Evolutionary conservation across 371 early-diverging fungal genomes (phyloP).

Genomic region (Parasitella parasitica): DNA sequence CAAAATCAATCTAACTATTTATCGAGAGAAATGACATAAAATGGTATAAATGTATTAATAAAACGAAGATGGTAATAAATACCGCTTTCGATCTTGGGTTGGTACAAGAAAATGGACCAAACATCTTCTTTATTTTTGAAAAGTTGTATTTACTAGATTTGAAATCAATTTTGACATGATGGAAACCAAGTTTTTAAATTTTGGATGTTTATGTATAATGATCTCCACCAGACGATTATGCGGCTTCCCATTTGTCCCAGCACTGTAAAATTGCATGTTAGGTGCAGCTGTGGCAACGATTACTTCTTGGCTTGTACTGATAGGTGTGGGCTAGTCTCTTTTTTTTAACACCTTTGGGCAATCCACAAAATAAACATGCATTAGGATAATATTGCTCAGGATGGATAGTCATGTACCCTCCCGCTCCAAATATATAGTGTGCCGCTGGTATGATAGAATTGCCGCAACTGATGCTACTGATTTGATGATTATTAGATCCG

Average conservation of each 20-base stretch:
- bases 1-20: background rate
- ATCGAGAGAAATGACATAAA: background rate
- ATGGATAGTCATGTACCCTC: background rate
- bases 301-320: background rate
- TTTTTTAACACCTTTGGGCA: background rate
- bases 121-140: background rate
- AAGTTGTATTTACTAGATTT: background rate
- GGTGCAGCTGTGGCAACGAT: background rate
- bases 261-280: background rate
- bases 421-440: background rate
- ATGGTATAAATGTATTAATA: background rate
- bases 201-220: background rate
- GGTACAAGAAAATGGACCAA: background rate
- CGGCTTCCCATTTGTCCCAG: background rate
- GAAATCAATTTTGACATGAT: background rate
- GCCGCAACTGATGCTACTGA: background rate
- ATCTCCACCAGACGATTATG: background rate
- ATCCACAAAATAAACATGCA: background rate
- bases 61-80: background rate
- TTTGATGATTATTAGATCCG: background rate
- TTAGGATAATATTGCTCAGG: background rate
- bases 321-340: background rate
- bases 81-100: background rate
- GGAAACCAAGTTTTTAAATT: background rate
- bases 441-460: background rate